A percentile compares a stretch with the other conserved stretches of the same genome.
Evolutionary conservation across 139 green algal genomes (phyloP).

Genomic region (Chlamydomonas asymmetrica): DNA sequence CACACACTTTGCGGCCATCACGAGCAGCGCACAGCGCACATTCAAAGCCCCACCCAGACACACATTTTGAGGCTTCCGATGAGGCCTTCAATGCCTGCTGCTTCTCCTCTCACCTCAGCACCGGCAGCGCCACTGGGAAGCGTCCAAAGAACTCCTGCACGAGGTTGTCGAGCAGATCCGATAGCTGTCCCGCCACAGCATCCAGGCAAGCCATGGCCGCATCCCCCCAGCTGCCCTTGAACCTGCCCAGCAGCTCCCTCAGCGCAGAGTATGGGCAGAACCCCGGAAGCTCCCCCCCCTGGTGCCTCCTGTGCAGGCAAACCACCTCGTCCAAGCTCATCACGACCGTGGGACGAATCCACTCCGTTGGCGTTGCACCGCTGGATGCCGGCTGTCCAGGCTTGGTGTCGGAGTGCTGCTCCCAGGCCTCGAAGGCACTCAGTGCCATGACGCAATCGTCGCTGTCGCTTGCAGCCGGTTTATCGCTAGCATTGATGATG

Average conservation of each 20-base stretch:
- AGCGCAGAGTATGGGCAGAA: slow-evolving; percentile 31
- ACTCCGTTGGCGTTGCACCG: too few relatives aligned
- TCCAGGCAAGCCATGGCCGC: not conserved
- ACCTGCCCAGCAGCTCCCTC: slow-evolving; percentile 6
- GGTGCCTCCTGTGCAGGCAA: not conserved
- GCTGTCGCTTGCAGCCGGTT: not conserved
- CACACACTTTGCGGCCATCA: too few relatives aligned
- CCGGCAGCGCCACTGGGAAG: slow-evolving; percentile 9
- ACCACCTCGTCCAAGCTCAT: slow-evolving; percentile 21
- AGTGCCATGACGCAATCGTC: not conserved
- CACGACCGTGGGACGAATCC: not conserved
- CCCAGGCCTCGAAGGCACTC: not conserved
- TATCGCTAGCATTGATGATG: not conserved
- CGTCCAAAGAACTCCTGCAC: slow-evolving; percentile 1
- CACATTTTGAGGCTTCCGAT: too few relatives aligned
- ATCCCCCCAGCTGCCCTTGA: slow-evolving; percentile 13
- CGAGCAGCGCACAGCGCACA: too few relatives aligned
- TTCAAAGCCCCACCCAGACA: too few relatives aligned
- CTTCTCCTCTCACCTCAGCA: not conserved
- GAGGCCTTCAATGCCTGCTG: too few relatives aligned
- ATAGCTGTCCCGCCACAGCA: not conserved
- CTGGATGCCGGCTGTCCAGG: too few relatives aligned
- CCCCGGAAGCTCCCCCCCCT: slow-evolving; percentile 28
- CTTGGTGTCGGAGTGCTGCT: not conserved
- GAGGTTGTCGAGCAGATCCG: not conserved